These are phyloP conservation scores for Knoxdaviesia capensis DNA, from an alignment of 2,329 filamentous ascomycete species.

Conservation along the genomic window DNA sequence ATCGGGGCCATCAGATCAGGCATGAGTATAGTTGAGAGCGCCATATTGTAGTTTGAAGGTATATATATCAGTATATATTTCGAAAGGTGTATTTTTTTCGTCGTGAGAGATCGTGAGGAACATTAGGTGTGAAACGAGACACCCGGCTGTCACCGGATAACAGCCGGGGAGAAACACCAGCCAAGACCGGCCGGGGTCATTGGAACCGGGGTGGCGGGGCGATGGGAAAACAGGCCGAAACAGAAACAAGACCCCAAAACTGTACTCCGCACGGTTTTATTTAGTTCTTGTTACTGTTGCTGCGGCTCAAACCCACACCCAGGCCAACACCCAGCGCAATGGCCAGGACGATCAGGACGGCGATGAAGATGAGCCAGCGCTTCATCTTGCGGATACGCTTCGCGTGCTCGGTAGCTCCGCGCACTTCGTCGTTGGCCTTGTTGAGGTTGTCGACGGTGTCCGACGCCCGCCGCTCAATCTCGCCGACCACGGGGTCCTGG, in stretches of 20 bases:
- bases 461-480: constrained; percentile 44
- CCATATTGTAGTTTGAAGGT: too few relatives aligned
- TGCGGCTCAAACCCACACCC: constrained; percentile 19
- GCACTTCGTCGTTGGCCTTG: constrained; percentile 39
- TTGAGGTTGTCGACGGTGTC: constrained; percentile 42
- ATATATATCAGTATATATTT: too few relatives aligned
- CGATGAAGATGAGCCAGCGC: constrained; percentile 56
- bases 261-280: not conserved
- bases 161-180: too few relatives aligned
- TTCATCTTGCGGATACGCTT: constrained; percentile 53
- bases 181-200: too few relatives aligned
- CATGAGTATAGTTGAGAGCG: too few relatives aligned
- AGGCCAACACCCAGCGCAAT: constrained; percentile 34
- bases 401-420: constrained; percentile 46
- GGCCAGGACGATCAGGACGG: constrained; percentile 34
- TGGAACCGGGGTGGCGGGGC: too few relatives aligned
- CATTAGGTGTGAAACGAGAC: too few relatives aligned
- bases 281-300: not conserved
- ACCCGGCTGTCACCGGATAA: too few relatives aligned
- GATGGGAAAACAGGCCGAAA: too few relatives aligned
- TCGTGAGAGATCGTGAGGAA: too few relatives aligned
- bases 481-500: constrained; percentile 43
- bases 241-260: constrained; percentile 3
- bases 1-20: too few relatives aligned
- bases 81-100: too few relatives aligned